Percentiles rank a stretch among this genome's conserved stretches.
phyloP scores from a whole-genome alignment of 2,329 filamentous ascomycete genomes.

The Penicillium vulpinum region DNA sequence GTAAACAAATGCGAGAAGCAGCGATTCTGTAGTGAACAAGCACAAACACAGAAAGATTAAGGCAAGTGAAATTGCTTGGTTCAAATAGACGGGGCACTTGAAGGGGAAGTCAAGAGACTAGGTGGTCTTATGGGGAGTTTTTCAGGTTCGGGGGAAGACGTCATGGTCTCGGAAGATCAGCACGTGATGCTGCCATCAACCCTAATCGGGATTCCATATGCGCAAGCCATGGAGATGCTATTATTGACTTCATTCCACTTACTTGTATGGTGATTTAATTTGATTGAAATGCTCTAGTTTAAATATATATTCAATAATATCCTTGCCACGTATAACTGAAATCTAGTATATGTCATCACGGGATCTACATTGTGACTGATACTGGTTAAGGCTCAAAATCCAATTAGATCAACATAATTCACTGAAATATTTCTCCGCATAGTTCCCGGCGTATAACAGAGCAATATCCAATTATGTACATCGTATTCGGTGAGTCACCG shows the following conservation, averaged over 20 bases:
- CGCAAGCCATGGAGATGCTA: no score
- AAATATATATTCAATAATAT: not conserved
- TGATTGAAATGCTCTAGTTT: not conserved
- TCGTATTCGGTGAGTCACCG: not conserved
- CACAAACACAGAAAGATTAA: not conserved
- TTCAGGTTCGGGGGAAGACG: constrained; percentile 30
- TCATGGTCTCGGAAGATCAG: constrained; percentile 24
- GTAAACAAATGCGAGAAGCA: constrained; percentile 18
- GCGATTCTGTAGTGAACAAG: not conserved
- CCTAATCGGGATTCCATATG: not conserved
- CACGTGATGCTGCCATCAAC: constrained; percentile 24
- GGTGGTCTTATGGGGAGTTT: constrained; percentile 66
- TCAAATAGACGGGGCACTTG: constrained; percentile 37
- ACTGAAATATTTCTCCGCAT: not conserved
- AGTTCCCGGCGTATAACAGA: not conserved
- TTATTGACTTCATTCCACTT: not conserved
- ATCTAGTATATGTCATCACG: not conserved
- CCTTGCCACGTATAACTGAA: not conserved
- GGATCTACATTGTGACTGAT: not conserved
- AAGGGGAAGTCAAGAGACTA: constrained; percentile 48
- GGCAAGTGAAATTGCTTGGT: constrained; percentile 5
- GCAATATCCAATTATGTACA: not conserved
- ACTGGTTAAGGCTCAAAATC: not conserved
- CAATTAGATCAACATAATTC: not conserved
- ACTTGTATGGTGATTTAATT: not conserved